phyloP scores from a whole-genome alignment of 2,329 filamentous ascomycete species.

The Apiospora marii region DNA sequence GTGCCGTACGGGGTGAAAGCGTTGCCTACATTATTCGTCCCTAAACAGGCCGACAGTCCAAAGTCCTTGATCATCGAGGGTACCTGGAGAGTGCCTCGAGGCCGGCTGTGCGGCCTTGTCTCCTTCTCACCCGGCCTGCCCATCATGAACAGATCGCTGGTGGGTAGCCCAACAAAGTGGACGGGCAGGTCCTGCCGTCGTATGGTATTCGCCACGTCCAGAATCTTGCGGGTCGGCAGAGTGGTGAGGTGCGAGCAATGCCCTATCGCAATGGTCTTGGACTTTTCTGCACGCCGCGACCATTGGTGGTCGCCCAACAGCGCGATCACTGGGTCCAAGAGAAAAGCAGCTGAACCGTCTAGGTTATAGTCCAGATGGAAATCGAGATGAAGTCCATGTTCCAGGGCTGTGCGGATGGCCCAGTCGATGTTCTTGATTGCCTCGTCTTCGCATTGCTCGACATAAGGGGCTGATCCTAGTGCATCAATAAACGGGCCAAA shows the following conservation, averaged over 20 bases:
- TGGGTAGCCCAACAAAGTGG: conserved; percentile 73
- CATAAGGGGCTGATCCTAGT: conserved; percentile 74
- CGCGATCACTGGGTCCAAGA: conserved; percentile 53
- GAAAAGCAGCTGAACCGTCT: conserved; percentile 42
- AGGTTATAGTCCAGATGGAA: conserved; percentile 78
- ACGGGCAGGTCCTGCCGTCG: conserved; percentile 59
- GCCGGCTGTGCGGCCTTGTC: conserved; percentile 33
- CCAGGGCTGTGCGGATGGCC: conserved; percentile 63
- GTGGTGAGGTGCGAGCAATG: conserved; percentile 74
- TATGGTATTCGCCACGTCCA: conserved; percentile 55
- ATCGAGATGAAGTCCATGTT: conserved; percentile 65
- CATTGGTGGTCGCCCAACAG: conserved; percentile 59
- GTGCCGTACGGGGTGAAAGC: conserved; percentile 76
- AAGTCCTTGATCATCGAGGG: conserved; percentile 66
- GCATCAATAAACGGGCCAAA: conserved; percentile 57
- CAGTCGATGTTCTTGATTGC: conserved; percentile 67
- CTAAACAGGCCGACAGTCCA: conserved; percentile 65
- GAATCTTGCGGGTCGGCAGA: conserved; percentile 59
- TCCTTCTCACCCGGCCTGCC: conserved; percentile 46
- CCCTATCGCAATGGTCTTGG: conserved; percentile 65
- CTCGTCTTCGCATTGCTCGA: conserved; percentile 60
- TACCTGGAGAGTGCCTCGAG: conserved; percentile 69
- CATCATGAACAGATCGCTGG: conserved; percentile 79
- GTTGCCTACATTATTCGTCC: conserved; percentile 78
- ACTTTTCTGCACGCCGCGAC: conserved; percentile 46